Conservation (phyloP, 192 early-diverging fungal species). For the Mortierella hygrophila region DNA sequence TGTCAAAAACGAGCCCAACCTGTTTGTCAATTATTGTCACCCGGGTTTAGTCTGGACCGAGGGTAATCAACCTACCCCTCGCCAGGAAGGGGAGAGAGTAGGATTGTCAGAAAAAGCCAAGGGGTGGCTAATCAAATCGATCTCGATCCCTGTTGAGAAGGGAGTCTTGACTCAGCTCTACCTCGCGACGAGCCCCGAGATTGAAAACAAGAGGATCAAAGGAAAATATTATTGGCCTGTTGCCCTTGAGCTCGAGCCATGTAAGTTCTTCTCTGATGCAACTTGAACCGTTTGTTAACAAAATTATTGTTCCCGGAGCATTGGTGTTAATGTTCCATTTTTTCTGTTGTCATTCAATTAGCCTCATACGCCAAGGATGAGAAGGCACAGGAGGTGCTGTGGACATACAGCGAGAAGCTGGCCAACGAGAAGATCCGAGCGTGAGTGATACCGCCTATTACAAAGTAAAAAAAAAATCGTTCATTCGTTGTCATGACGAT, state of each 20-base stretch:
- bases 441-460: background rate
- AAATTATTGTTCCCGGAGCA: background rate
- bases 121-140: background rate
- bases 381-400: slow-evolving; percentile 17
- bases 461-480: background rate
- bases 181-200: slow-evolving; percentile 64
- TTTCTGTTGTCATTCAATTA: slow-evolving; percentile 1
- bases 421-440: background rate
- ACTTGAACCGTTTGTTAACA: background rate
- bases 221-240: slow-evolving; percentile 36
- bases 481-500: background rate
- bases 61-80: background rate
- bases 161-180: slow-evolving; percentile 62
- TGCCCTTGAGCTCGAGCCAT: slow-evolving; percentile 14
- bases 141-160: slow-evolving; percentile 24
- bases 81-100: background rate
- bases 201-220: slow-evolving; percentile 51
- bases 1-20: slow-evolving; percentile 18
- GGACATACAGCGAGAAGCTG: slow-evolving; percentile 32
- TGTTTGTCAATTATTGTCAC: slow-evolving; percentile 37
- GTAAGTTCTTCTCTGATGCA: background rate
- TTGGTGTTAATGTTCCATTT: background rate
- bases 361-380: slow-evolving; percentile 11
- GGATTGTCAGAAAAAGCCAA: background rate
- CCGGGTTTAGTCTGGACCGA: slow-evolving; percentile 22